Evolutionary conservation across 108 stramenopile species (phyloP).

Genomic region (Cyclotella atomus): DNA sequence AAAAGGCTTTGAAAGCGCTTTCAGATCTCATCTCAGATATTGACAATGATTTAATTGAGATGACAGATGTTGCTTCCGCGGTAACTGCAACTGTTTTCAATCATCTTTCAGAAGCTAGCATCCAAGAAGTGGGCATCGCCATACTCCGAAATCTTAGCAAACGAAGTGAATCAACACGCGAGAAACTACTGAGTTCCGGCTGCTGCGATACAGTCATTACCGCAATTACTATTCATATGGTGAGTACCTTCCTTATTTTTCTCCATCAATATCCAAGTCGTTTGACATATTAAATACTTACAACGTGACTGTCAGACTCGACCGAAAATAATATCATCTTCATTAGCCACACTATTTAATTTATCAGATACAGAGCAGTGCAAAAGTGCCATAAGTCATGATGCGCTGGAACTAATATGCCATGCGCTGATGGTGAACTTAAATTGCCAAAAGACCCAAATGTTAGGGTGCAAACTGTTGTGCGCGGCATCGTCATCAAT

Average conservation of each 20-base stretch:
- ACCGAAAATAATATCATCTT: constrained; percentile 1
- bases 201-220: constrained; percentile 9
- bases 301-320: not conserved
- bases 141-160: constrained; percentile 20
- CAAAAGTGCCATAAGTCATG: not conserved
- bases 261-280: not conserved
- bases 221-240: constrained; percentile 3
- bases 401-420: not conserved
- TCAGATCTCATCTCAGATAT: constrained; percentile 18
- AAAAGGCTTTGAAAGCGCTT: constrained; percentile 18
- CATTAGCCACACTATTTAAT: not conserved
- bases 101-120: not conserved
- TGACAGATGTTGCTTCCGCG: not conserved
- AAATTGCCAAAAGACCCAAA: constrained; percentile 5
- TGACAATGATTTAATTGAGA: constrained; percentile 6
- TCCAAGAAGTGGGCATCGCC: constrained; percentile 10
- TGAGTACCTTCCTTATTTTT: not conserved
- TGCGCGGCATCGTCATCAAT: not conserved
- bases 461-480: constrained; percentile 2
- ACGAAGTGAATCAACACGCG: not conserved
- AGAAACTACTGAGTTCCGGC: not conserved
- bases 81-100: not conserved
- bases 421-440: constrained; percentile 20
- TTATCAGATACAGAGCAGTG: constrained; percentile 2
- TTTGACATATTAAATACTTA: not conserved